Base-by-base conservation (phyloP, 2,329 filamentous ascomycete species). In the Fusarium proliferatum region DNA sequence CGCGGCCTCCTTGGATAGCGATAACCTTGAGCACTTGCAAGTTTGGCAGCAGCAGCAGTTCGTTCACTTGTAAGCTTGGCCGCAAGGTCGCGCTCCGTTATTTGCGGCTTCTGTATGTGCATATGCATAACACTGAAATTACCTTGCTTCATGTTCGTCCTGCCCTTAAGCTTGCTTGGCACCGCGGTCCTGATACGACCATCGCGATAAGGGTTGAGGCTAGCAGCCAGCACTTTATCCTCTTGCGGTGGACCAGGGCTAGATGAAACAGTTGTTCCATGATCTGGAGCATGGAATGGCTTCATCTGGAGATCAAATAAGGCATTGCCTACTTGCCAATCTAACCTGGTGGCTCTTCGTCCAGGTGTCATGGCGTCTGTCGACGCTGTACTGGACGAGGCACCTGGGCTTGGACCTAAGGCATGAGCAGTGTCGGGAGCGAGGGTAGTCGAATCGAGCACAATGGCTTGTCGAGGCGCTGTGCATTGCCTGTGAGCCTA, bases 81-180 rank as follows among this genome's bases (percentile, higher is more conserved):
- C 51, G 88, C 86, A 58, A 86, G 86, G 76, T 87, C 85, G 53
- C 88, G 83, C 45, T 86, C 83, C 57, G 86, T 82, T 43, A 85
- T 84, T 64, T 86, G 84, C 69, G 83, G 81, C 77, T 81, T 84
- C 63, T 82, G 76, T 33, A 88, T 82, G 39, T 87, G 85, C 83
- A 92, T 90, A 64, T 90, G 88, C 86, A 92, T 90, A 45, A 91
- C 88, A 51, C 85, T 84, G 78, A 92, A 92, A 73, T 90, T 90
- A 34, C 89, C 89, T 67, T 88, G 88, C 75, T 86, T 87, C 33
- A 84, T 83, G 71, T 88, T 85, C 26, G 87, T 86, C 72, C 87
- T 88, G 67, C 88, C 88, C 77, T 91, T 89, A 61, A 91, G 82
- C 78, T 90, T 91, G 79, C 86, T 89, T 9, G 90, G 89, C 5